Base-by-base conservation (phyloP, 2,329 filamentous ascomycete species). In the Teratosphaeria zuluensis region DNA sequence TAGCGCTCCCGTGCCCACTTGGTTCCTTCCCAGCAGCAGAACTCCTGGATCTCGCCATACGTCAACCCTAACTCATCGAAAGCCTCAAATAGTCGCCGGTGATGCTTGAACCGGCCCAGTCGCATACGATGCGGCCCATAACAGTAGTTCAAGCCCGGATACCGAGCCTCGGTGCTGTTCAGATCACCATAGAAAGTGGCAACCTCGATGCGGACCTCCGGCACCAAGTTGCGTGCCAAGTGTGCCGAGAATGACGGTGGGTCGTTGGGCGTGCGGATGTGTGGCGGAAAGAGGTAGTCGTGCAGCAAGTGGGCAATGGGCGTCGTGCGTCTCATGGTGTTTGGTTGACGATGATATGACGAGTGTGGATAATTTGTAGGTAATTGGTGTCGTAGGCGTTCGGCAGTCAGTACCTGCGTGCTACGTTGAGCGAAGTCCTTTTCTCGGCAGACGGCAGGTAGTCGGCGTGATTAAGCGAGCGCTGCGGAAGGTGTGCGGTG, bases 1-100 rank as follows among this genome's bases (percentile, higher is more conserved):
- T 85, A 92, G 57, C 88, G 83, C 69, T 91, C 87, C 69, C 90
- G 86, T 61, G 89, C 89, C 88, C 88, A 92, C 62, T 86, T 84
- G 9, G 88, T 92, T 59, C 88, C 88, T 75, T 92, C 88, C 88
- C 88, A 92, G 68, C 88, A 86, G 59, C 88, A 91, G 69, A 92
- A 77, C 54, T 79, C 78, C 57, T 83, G 79, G 65, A 92, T 89
- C 70, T 92, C 88, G 65, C 78, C 76, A 59, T 82, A 76, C 7
- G 88, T 92, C 46, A 92, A 78, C 51, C 80, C 80, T 28, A 92
- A 79, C 30, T 74, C 76, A 72, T 91, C 87, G 67, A 92, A 90
- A 31, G 88, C 87, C 48, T 84, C 82, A 72, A 92, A 92, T 12
- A 92, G 81, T 59, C 85, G 82, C 62, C 84, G 81, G 72, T 92